A percentile compares a stretch with the other conserved stretches of the same genome.
phyloP scores from a whole-genome alignment of 23 red algal genomes.

The Gracilaria caudata region DNA sequence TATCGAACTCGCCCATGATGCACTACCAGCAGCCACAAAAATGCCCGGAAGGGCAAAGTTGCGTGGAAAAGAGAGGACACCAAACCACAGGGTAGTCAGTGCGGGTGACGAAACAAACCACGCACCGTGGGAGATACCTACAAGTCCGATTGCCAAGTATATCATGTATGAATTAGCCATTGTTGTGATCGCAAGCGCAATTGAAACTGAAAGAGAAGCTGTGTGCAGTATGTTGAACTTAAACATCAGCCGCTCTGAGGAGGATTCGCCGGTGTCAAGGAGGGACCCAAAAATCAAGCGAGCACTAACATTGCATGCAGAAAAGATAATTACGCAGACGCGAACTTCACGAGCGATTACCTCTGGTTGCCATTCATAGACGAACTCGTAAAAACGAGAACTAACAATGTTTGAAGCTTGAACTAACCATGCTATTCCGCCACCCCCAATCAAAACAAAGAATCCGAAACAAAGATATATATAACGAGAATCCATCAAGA shows the following conservation, averaged over 20 bases:
- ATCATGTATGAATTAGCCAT: slow-evolving; percentile 13
- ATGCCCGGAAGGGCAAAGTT: slow-evolving; percentile 42
- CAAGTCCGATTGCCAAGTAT: background rate
- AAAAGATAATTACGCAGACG: slow-evolving; percentile 56
- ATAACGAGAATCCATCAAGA: background rate
- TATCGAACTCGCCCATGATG: slow-evolving; percentile 28
- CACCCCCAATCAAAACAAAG: slow-evolving; percentile 23
- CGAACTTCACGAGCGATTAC: slow-evolving; percentile 32
- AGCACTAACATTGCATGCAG: slow-evolving; percentile 42
- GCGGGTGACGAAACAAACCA: slow-evolving; percentile 53
- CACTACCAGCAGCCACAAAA: slow-evolving; percentile 17
- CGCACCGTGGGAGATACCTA: slow-evolving; percentile 49
- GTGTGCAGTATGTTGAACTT: slow-evolving; percentile 41
- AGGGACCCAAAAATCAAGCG: slow-evolving; percentile 34
- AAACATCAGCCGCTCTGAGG: slow-evolving; percentile 36
- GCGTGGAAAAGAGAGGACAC: slow-evolving; percentile 49
- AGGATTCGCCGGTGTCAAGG: slow-evolving; percentile 14
- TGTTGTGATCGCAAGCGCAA: slow-evolving; percentile 27
- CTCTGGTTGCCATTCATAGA: slow-evolving; percentile 18
- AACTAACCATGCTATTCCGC: slow-evolving; percentile 39
- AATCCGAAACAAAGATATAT: slow-evolving; percentile 41
- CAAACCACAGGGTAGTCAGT: slow-evolving; percentile 52
- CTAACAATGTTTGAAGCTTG: slow-evolving; percentile 35
- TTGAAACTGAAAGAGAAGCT: slow-evolving; percentile 23
- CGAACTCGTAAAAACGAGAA: slow-evolving; percentile 4